Evolutionary conservation across 169 alveolate genomes (phyloP).

Genomic region (Plasmodium adleri): DNA sequence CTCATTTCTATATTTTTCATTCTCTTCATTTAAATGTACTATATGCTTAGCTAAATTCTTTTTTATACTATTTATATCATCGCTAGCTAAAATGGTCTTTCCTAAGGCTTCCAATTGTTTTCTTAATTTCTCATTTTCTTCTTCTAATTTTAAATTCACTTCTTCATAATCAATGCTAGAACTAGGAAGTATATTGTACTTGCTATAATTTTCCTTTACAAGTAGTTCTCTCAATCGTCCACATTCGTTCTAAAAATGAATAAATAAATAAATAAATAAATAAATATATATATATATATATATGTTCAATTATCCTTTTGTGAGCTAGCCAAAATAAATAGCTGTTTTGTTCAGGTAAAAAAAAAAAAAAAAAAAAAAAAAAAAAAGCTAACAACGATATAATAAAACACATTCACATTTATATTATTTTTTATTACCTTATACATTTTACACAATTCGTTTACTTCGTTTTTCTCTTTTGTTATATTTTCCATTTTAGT

Average conservation of each 20-base stretch:
- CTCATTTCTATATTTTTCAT: constrained; percentile 51
- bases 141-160: constrained; percentile 25
- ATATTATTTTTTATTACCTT: constrained; percentile 9
- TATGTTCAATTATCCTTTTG: background rate
- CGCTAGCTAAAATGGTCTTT: constrained; percentile 37
- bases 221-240: constrained; percentile 38
- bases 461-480: constrained; percentile 15
- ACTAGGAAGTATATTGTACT: background rate
- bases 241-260: constrained; percentile 39
- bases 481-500: background rate
- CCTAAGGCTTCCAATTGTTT: constrained; percentile 38
- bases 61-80: constrained; percentile 41
- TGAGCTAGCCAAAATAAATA: no score
- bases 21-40: constrained; percentile 39
- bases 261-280: background rate
- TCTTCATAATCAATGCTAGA: constrained; percentile 19
- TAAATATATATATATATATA: background rate
- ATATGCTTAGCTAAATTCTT: constrained; percentile 41
- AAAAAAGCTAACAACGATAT: no score
- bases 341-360: no score
- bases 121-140: constrained; percentile 50
- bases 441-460: constrained; percentile 34
- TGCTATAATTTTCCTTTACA: background rate
- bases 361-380: no score
- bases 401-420: background rate